Base-by-base conservation (phyloP, 495 filamentous ascomycete species). In the Aspergillus baeticus region DNA sequence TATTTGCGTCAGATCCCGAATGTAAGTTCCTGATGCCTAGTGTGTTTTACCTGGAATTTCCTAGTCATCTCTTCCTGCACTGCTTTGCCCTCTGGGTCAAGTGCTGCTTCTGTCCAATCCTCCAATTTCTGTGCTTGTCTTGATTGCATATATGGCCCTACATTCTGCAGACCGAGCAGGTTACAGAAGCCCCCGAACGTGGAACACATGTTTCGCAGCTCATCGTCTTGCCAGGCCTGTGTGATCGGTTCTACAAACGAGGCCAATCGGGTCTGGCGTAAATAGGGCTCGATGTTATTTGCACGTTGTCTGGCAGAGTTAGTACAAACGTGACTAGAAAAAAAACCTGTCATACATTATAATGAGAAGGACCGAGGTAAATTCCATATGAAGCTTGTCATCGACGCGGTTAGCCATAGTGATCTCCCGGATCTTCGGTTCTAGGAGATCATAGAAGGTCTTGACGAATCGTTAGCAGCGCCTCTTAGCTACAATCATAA, bases 381-480 rank as follows among this genome's bases (percentile, higher is more conserved):
- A 86, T 84, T 76, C 87, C 81, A 76, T 90, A 79, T 69, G 79
- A 69, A 81, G 83, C 58, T 88, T 87, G 61, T 92, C 85, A 63
- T 96, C 92, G 6, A 88, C 75, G 14, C 77, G 84, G 45, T 88
- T 86, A 3, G 84, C 81, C 41, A 85, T 67, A 38, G 91, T 82
- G 68, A 97, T 87, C 60, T 91, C 88, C 55, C 85, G 85, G 52
- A 98, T 87, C 65, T 91, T 92, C 6, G 78, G 77, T 65, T 96
- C 88, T 6, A 97, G 79, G 46, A 92, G 80, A 49, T 93, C 88
- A 62, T 96, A 99, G 18, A 96, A 91, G 11, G 83, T 83, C 84
- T 85, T 37, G 18, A 15, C 22, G 3, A 13, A 26, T 33, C 11
- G 13, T 45, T 45, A 50, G 47, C 47, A 50, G 18, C 5, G 29